Base-by-base conservation (phyloP, 805 yeast species). In the Kazachstania martiniae region DNA sequence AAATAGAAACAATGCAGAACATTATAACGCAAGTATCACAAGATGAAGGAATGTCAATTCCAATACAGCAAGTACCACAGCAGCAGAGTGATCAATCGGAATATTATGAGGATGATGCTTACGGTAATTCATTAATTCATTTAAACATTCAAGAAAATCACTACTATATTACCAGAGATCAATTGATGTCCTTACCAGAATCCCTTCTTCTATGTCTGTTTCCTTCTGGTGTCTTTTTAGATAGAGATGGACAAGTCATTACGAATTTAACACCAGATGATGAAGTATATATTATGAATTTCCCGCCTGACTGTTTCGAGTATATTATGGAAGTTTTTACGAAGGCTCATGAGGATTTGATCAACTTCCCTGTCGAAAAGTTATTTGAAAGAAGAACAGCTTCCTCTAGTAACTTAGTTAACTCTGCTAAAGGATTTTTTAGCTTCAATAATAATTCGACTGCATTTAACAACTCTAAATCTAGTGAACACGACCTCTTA, bases 121-220 rank as follows among this genome's bases (percentile, higher is more conserved):
- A 46, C 29, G 63, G 60, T 32, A 68, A 70, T 32, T 75, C 87
- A 5, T 68, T 74, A 39, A 82, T 89, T 34, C 77, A 73, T 49
- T 65, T 89, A 59, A 77, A 83, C 48, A 69, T 89, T 33, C 71
- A 95, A 31, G 95, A 93, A 13, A 59, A 59, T 12, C 61, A 66
- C 40, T 85, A 87, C 56, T 72, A 74, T 31, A 77, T 91, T 29
- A 76, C 93, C 4, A 68, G 95, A 40, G 94, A 84, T 46, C 95
- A 85, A 53, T 68, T 91, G 43, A 78, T 87, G 84, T 75, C 85
- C 32, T 63, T 91, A 21, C 98, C 98, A 1, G 98, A 91, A 53
- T 76, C 87, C 38, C 74, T 91, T 16, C 62, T 91, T 36, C 69
- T 87, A 34, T 83, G 95, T 46, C 61, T 91, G 15, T 83, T 85